Conservation (phyloP, 2,329 filamentous ascomycete genomes). For the Verruconis gallopava region DNA sequence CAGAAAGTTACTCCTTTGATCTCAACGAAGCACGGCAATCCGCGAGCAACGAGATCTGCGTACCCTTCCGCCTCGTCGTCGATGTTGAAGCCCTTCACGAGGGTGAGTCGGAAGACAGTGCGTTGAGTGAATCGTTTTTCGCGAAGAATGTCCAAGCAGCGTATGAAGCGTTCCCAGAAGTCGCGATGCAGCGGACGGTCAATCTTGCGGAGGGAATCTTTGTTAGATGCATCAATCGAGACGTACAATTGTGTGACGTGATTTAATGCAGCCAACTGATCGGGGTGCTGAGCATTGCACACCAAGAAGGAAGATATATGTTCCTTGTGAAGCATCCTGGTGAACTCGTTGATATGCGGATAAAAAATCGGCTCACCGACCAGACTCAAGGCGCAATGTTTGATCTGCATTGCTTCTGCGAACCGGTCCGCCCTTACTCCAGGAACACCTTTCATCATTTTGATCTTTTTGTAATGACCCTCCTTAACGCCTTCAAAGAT, state of each 20-base stretch:
- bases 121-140: slow-evolving; percentile 74
- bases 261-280: slow-evolving; percentile 68
- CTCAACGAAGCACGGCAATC: slow-evolving; percentile 83
- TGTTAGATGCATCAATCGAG: slow-evolving; percentile 87
- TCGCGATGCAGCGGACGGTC: slow-evolving; percentile 87
- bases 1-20: slow-evolving; percentile 97
- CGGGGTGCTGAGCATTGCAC: slow-evolving; percentile 93
- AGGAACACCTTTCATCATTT: slow-evolving; percentile 87
- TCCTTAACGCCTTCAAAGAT: slow-evolving; percentile 86
- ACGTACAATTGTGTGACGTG: slow-evolving; percentile 94
- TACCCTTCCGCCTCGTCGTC: slow-evolving; percentile 88
- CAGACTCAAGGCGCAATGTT: slow-evolving; percentile 81
- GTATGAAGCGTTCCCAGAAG: slow-evolving; percentile 92
- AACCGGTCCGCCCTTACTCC: slow-evolving; percentile 87
- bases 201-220: slow-evolving; percentile 74
- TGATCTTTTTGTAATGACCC: slow-evolving; percentile 93
- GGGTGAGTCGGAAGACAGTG: slow-evolving; percentile 86
- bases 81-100: slow-evolving; percentile 97
- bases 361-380: slow-evolving; percentile 99
- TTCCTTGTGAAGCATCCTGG: slow-evolving; percentile 68
- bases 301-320: slow-evolving; percentile 90
- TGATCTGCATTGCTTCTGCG: slow-evolving; percentile 80
- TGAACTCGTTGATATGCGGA: slow-evolving; percentile 88
- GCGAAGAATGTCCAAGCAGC: slow-evolving; percentile 78
- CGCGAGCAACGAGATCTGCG: slow-evolving; percentile 73